Base-by-base conservation (phyloP, 2,329 filamentous ascomycete genomes). In the Pseudogymnoascus destructans region DNA sequence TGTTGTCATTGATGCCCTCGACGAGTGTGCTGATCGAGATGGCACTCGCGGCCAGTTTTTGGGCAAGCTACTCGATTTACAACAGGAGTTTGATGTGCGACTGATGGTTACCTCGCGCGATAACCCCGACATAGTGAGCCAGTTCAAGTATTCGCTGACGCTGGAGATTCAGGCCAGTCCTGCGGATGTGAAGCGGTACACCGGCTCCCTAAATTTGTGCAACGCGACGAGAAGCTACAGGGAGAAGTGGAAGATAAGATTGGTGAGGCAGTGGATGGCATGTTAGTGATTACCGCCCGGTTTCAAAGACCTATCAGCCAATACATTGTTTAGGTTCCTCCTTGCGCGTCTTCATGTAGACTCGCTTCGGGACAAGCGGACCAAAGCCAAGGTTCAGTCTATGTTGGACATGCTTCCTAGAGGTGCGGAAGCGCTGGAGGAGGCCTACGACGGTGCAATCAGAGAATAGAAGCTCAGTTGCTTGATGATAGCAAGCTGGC, bases 51-150 rank as follows among this genome's bases (percentile, higher is more conserved):
- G 27, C 9, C 27, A 55, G 19, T 35, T 55, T 7, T 15, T n/a
- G 21, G 7, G 3, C 21, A 46, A 27, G 21, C 27, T 55, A 4
- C 10, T 13, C 27, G 27, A 33, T 2, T 6, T 55, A 3, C 52
- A 55, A 55, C 5, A 55, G 1, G 27, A 32, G 1, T 19, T 35
- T 19, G 32, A 55, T 13, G 6, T 55, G 17, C 52, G 23, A 8
- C 52, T 55, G 15, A 19, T 55, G 15, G 10, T 13, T 13, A 55
- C 52, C 19, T 55, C 52, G 3, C 52, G 52, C 5, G 15, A 76
- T 72, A 59, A 75, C 76, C 59, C 81, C 79, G 23, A 80, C 74
- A 56, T 80, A 77, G 15, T 79, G 74, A 63, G 83, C 83, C 66
- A 83, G 83, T 4, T 68, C 65, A 10, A 77, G 27, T 32, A 15